Evolutionary conservation across 805 yeast species (phyloP), one percentile per base, ranked within the genome.

Genomic region (Lipomyces japonicus): DNA sequence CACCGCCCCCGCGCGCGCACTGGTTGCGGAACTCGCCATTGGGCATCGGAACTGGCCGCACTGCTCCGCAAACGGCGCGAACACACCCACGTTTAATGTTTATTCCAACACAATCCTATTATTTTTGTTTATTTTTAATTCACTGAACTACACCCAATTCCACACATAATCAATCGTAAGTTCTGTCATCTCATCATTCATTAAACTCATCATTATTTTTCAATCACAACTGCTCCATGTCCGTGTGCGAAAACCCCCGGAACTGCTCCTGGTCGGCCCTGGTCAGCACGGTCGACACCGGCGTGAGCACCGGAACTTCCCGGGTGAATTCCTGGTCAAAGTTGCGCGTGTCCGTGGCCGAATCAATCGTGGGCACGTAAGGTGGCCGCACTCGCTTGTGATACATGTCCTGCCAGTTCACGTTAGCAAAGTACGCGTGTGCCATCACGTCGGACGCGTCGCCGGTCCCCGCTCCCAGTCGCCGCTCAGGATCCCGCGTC

Each of bases 391-490:
- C 83, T 36, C 81, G 74, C 62, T 82, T 72, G 56, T 78, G 68
- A 57, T 85, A 72, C 23, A 93, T 81, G 61, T 86, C 97, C 60
- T 90, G 95, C 69, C 93, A 93, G 66, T 86, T 78, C 61, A 93
- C 86, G 68, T 89, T 91, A 50, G 77, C 77, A 75, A 93, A 93
- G 70, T 91, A 93, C 25, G 95, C 88, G 68, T 93, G 98, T 52
- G 81, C 89, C 96, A 87, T 93, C 55, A 93, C 86, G 52, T 93
- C 99, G 55, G 75, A 72, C 2, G 97, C 97, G 70, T 93, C 98
- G 53, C 82, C 75, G 46, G 84, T 84, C 6, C 96, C 85, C 18
- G 89, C 77, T 32, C 98, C 98, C 36, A 93, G 72, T 65, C 99
- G 83, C 57, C 76, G 73, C 18, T 70, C 70, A 14, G 97, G 96